phyloP scores from a whole-genome alignment of 148 eudicot species.

The Mesembryanthemum crystallinum region DNA sequence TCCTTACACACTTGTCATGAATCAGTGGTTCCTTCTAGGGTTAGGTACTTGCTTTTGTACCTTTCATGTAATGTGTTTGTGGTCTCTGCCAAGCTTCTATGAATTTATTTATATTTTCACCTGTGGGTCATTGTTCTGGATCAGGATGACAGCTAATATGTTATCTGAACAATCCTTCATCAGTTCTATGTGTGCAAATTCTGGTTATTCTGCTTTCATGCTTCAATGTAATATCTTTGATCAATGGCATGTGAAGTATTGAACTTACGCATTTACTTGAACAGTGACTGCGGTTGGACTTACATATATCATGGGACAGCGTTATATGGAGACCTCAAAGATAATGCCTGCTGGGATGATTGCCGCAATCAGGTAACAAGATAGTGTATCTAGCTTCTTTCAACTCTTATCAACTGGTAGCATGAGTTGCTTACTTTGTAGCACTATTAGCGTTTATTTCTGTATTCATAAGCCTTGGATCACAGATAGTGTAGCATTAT shows the following conservation, averaged over 20 bases:
- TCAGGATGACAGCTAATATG: neutral
- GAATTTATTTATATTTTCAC: no score
- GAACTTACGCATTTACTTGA: conserved; percentile 21
- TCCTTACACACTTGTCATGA: neutral
- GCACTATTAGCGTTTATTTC: neutral
- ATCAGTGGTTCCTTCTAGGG: neutral
- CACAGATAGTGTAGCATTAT: neutral
- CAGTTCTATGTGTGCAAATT: neutral
- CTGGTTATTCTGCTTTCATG: conserved; percentile 1
- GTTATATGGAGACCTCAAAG: conserved; percentile 76
- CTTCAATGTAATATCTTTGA: neutral
- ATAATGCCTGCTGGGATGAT: conserved; percentile 96
- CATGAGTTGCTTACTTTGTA: neutral
- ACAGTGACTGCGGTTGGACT: conserved; percentile 74
- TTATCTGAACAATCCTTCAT: neutral
- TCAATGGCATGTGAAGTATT: conserved; percentile 10
- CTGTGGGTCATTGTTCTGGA: neutral
- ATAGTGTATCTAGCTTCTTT: neutral
- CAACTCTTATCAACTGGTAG: neutral
- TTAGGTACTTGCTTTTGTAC: neutral
- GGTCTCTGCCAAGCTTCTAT: neutral
- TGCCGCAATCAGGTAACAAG: conserved; percentile 79
- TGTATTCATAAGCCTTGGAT: neutral
- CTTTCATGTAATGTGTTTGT: neutral
- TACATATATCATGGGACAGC: conserved; percentile 86